phyloP scores from a whole-genome alignment of 129 eudicot species.

The Saussurea involucrata region DNA sequence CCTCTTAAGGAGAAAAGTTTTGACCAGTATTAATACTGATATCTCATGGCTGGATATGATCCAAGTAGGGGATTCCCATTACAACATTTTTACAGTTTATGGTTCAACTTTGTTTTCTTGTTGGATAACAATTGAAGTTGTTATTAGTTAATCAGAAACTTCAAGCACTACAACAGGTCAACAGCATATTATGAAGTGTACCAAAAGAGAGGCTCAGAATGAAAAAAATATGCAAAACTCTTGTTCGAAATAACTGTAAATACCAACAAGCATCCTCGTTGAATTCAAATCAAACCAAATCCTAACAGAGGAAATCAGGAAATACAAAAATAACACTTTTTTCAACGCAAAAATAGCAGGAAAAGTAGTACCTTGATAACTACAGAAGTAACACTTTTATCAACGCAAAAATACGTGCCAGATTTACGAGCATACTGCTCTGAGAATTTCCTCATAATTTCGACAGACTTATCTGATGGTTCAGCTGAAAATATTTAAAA shows the following conservation, averaged over 20 bases:
- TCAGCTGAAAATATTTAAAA: conserved; percentile 41
- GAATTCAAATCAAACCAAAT: not conserved
- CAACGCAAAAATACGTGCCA: conserved; percentile 84
- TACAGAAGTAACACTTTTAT: conserved; percentile 94
- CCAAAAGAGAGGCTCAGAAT: conserved; percentile 2
- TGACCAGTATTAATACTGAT: not conserved
- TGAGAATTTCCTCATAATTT: conserved; percentile 94
- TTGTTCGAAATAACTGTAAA: not conserved
- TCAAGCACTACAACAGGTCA: conserved; percentile 1
- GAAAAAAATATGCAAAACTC: not conserved
- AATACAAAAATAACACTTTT: not conserved
- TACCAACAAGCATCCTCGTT: not conserved
- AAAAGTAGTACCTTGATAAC: conserved; percentile 80
- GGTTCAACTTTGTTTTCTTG: not conserved
- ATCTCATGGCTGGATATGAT: not conserved
- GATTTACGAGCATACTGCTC: conserved; percentile 97
- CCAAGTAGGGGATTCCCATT: not conserved
- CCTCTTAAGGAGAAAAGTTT: not conserved
- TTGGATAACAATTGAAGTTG: not conserved
- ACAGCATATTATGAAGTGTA: not conserved
- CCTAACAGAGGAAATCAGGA: not conserved
- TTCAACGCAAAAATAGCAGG: not conserved
- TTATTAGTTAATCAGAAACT: not conserved
- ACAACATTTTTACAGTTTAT: not conserved
- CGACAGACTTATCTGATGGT: conserved; percentile 88